A percentile compares a stretch with the other conserved stretches of the same genome.
These are phyloP conservation scores for Geranomyces variabilis DNA, from an alignment of 192 early-diverging fungal species.

Conservation along the genomic window DNA sequence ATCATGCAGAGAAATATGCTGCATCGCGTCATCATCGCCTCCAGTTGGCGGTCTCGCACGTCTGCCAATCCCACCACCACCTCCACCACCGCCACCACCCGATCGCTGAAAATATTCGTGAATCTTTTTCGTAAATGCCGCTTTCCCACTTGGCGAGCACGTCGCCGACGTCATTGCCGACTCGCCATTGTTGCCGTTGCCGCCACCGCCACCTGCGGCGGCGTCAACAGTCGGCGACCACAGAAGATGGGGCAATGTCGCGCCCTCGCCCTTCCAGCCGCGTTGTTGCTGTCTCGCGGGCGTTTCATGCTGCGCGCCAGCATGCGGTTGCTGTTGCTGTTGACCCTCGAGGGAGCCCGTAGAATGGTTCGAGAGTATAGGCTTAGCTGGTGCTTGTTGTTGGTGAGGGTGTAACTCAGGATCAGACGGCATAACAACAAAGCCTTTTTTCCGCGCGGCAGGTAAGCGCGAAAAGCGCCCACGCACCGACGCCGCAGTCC, in stretches of 20 bases:
- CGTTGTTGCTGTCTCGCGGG: neutral
- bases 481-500: conserved; percentile 16
- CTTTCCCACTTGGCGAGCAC: neutral
- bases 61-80: too few species aligned
- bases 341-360: conserved; percentile 10
- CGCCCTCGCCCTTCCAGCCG: too few species aligned
- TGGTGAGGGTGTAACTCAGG: neutral
- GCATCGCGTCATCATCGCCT: too few species aligned
- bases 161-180: neutral
- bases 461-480: conserved; percentile 1
- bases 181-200: too few species aligned
- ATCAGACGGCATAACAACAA: neutral
- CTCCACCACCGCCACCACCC: neutral
- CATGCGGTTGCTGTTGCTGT: neutral
- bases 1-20: too few species aligned
- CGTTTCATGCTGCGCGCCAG: conserved; percentile 1
- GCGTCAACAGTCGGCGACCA: too few species aligned
- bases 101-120: conserved; percentile 20
- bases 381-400: neutral
- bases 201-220: too few species aligned
- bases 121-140: conserved; percentile 17
- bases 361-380: conserved; percentile 15
- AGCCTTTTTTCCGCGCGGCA: conserved; percentile 10
- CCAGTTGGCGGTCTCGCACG: too few species aligned
- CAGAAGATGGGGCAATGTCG: too few species aligned